Evolutionary conservation across 2,329 filamentous ascomycete genomes (phyloP).

Genomic region (Ustilaginoidea virens): DNA sequence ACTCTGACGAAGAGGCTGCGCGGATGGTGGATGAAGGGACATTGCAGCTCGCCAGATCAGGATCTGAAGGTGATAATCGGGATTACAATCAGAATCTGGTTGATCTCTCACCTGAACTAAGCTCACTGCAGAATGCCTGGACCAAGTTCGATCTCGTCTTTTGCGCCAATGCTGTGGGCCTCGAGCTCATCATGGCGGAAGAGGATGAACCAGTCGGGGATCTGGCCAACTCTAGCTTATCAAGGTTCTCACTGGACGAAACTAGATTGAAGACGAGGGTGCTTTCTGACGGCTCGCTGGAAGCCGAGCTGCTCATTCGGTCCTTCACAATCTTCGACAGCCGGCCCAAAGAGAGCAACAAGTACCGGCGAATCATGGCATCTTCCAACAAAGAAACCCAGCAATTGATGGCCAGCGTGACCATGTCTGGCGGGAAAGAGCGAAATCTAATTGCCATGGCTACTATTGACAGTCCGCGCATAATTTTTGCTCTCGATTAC

Average conservation of each 20-base stretch:
- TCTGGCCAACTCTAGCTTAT: slow-evolving; percentile 65
- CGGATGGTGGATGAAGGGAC: slow-evolving; percentile 49
- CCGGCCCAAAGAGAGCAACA: slow-evolving; percentile 77
- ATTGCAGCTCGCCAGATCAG: slow-evolving; percentile 31
- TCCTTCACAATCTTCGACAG: slow-evolving; percentile 93
- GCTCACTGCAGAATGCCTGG: slow-evolving; percentile 57
- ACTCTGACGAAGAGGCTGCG: slow-evolving; percentile 57
- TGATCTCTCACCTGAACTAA: slow-evolving; percentile 55
- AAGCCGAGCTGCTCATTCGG: slow-evolving; percentile 84
- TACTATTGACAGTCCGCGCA: slow-evolving; percentile 82
- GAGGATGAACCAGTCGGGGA: slow-evolving; percentile 66
- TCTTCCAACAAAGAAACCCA: slow-evolving; percentile 89
- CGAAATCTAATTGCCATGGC: slow-evolving; percentile 77
- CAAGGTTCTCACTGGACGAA: slow-evolving; percentile 86
- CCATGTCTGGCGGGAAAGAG: slow-evolving; percentile 74
- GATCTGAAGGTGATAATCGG: slow-evolving; percentile 14
- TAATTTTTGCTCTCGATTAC: slow-evolving; percentile 94
- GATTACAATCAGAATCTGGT: slow-evolving; percentile 26
- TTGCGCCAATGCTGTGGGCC: slow-evolving; percentile 69
- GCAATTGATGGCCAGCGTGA: slow-evolving; percentile 95
- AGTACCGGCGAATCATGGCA: slow-evolving; percentile 96
- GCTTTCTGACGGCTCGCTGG: slow-evolving; percentile 79
- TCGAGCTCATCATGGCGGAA: slow-evolving; percentile 71
- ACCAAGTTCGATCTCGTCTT: slow-evolving; percentile 89
- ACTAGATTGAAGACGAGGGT: slow-evolving; percentile 85